phyloP scores from a whole-genome alignment of 768 basidiomycete species.

The Mycena pura region DNA sequence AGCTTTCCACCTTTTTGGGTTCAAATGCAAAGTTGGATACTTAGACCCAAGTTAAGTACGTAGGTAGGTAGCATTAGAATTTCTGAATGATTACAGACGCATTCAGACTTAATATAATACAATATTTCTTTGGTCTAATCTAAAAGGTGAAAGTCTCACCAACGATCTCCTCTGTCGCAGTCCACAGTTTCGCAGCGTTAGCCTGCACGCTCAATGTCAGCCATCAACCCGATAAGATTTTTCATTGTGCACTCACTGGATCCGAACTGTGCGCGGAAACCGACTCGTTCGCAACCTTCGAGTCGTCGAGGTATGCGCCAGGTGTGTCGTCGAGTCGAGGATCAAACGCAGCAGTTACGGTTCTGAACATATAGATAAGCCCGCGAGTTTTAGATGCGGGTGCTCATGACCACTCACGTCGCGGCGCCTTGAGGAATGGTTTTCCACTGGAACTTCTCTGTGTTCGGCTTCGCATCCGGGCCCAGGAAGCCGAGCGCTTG shows the following conservation, averaged over 20 bases:
- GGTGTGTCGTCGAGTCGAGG: conserved; percentile 2
- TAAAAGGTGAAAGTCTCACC: no score
- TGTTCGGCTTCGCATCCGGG: conserved; percentile 1
- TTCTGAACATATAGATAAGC: neutral
- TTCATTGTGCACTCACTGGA: neutral
- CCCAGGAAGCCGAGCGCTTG: neutral
- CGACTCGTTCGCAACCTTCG: neutral
- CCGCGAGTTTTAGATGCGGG: neutral
- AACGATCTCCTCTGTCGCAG: neutral
- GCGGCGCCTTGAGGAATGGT: conserved; percentile 18
- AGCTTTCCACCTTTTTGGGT: no score
- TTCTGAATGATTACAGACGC: no score
- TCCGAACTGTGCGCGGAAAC: conserved; percentile 1
- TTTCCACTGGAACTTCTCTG: neutral
- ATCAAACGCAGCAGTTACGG: conserved; percentile 22
- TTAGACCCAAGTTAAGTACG: no score
- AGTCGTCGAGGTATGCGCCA: conserved; percentile 6
- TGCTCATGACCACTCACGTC: conserved; percentile 2
- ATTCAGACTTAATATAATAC: no score
- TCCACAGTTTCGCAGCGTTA: conserved; percentile 7
- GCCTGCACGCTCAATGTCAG: neutral
- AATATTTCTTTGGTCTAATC: no score
- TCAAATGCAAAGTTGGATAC: no score
- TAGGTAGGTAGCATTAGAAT: no score
- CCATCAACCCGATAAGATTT: no score